Conservation (phyloP, 495 filamentous ascomycete genomes). For the Chaetomium fimeti region DNA sequence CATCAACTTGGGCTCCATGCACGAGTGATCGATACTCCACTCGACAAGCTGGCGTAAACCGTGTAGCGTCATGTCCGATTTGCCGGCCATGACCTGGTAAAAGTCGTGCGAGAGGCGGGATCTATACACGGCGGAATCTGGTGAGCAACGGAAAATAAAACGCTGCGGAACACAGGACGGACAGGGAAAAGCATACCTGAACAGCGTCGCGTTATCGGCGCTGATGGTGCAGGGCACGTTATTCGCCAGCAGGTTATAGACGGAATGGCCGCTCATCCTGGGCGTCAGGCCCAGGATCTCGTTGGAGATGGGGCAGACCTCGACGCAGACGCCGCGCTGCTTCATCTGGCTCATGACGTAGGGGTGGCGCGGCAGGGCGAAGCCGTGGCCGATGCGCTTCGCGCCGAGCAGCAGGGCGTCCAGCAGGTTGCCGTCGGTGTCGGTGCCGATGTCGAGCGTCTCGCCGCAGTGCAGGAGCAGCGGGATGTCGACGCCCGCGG, state of each 20-base stretch:
- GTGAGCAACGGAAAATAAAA: background rate
- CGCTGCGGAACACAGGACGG: background rate
- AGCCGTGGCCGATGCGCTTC: slow-evolving; percentile 89
- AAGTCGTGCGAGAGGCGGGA: slow-evolving; percentile 58
- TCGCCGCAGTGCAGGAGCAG: slow-evolving; percentile 96
- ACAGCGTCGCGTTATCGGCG: slow-evolving; percentile 57
- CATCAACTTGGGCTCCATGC: slow-evolving; percentile 41
- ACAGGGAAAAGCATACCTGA: slow-evolving; percentile 34
- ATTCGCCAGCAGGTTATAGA: slow-evolving; percentile 52
- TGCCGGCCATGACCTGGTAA: slow-evolving; percentile 55
- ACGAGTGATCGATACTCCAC: slow-evolving; percentile 57
- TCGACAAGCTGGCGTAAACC: slow-evolving; percentile 54
- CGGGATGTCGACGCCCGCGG: slow-evolving; percentile 74
- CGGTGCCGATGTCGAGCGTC: slow-evolving; percentile 70
- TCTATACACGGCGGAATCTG: slow-evolving; percentile 26
- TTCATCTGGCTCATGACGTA: slow-evolving; percentile 79
- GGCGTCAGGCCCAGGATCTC: slow-evolving; percentile 63
- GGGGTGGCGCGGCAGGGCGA: slow-evolving; percentile 82
- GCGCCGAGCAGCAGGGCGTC: slow-evolving; percentile 82
- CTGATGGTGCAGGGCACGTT: slow-evolving; percentile 54
- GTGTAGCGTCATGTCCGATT: slow-evolving; percentile 50
- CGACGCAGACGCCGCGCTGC: slow-evolving; percentile 75
- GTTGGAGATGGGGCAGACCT: slow-evolving; percentile 89
- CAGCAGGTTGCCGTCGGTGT: slow-evolving; percentile 81
- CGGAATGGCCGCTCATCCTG: slow-evolving; percentile 47